Evolutionary conservation across 2,329 filamentous ascomycete species (phyloP), one percentile per base, ranked within the genome.

Genomic region (Nectriaceae sp.): DNA sequence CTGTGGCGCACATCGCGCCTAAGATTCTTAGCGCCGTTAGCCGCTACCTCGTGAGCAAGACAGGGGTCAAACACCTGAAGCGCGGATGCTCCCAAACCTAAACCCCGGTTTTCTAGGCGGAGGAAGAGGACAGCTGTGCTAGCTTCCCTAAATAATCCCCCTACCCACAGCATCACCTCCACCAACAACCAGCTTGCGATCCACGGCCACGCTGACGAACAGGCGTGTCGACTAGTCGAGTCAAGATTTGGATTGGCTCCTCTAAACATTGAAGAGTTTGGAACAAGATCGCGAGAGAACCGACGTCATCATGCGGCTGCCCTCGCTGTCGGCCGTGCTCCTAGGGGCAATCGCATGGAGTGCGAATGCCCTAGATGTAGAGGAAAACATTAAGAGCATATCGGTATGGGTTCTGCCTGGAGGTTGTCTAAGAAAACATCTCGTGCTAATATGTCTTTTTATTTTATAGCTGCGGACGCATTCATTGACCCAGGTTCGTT

Each of bases 401-500:
- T 69, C 71, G 66, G 75, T 78, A 68, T 52, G 74, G n/a, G n/a
- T 41, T 13, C 21, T 41, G n/a, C n/a, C n/a, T n/a, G n/a, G n/a
- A n/a, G n/a, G n/a, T n/a, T n/a, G n/a, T n/a, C n/a, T n/a, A n/a
- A n/a, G n/a, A n/a, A n/a, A n/a, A n/a, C n/a, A n/a, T n/a, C n/a
- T n/a, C n/a, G 21, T 22, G 22, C 10, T 21, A n/a, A n/a, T n/a
- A n/a, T n/a, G n/a, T n/a, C n/a, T n/a, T n/a, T 46, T 51, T 22
- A 46, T 54, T 49, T 48, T 52, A 52, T 50, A 95, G 89, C 79
- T 96, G 65, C 85, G 90, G 67, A 96, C 92, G 65, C 92, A 96
- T 73, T 93, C 87, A 65, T 79, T 96, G 54, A 76, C 81, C 68
- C 82, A 88, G 79, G 89, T 92, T 75, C 71, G 86, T 80, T 60